Evolutionary conservation across 495 filamentous ascomycete genomes (phyloP).

Genomic region (Aspergillus biplanus): DNA sequence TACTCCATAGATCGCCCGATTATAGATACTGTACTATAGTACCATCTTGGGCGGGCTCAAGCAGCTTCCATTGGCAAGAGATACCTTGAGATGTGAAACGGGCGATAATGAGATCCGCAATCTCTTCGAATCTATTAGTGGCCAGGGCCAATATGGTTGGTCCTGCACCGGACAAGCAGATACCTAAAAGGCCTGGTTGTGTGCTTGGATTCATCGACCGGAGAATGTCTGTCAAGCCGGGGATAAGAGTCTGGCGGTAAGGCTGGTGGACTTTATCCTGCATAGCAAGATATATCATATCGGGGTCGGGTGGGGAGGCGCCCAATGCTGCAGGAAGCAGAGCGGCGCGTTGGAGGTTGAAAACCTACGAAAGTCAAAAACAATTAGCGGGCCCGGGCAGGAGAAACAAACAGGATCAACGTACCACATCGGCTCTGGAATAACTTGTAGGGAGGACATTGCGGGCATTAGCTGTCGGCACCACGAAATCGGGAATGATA

Average conservation of each 20-base stretch:
- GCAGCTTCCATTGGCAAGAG: conserved; percentile 79
- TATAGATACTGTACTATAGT: conserved; percentile 57
- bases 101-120: conserved; percentile 74
- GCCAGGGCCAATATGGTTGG: conserved; percentile 93
- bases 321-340: conserved; percentile 85
- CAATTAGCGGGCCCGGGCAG: neutral
- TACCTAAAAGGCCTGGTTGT: conserved; percentile 86
- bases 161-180: conserved; percentile 90
- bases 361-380: conserved; percentile 56
- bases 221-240: conserved; percentile 87
- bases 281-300: conserved; percentile 95
- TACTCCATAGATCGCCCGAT: neutral
- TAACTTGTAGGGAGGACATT: conserved; percentile 79
- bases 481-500: conserved; percentile 93
- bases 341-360: conserved; percentile 91
- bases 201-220: conserved; percentile 80
- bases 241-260: conserved; percentile 86
- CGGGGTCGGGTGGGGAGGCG: conserved; percentile 84
- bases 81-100: conserved; percentile 71
- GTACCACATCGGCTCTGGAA: conserved; percentile 74
- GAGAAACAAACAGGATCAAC: conserved; percentile 25
- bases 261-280: conserved; percentile 97
- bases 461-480: conserved; percentile 84
- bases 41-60: conserved; percentile 85
- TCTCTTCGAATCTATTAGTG: conserved; percentile 81